These are phyloP conservation scores for Teratosphaeria epicoccoides DNA, from an alignment of 2,329 filamentous ascomycete species.

Conservation along the genomic window DNA sequence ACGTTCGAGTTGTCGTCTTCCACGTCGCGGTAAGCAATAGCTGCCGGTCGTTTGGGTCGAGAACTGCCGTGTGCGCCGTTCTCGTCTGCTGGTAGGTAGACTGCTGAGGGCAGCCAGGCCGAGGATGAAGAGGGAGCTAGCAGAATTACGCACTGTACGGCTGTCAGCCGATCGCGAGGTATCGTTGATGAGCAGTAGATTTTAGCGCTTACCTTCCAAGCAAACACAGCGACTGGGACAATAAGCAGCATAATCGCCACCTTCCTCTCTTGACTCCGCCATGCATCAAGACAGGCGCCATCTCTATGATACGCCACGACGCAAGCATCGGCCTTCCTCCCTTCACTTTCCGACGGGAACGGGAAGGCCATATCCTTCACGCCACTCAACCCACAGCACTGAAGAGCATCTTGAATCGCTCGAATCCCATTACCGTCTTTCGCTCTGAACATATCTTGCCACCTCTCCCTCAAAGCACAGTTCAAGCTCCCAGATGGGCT, in stretches of 20 bases:
- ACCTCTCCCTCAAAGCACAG: constrained; percentile 49
- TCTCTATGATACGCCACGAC: constrained; percentile 36
- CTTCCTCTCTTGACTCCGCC: constrained; percentile 46
- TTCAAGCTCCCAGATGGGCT: constrained; percentile 29
- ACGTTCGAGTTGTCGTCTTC: constrained; percentile 15
- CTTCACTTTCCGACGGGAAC: constrained; percentile 35
- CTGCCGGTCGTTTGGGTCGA: constrained; percentile 4
- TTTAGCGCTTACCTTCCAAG: constrained; percentile 42
- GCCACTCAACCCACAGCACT: constrained; percentile 55
- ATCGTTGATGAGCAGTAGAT: too few species aligned
- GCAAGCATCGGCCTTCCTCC: constrained; percentile 31
- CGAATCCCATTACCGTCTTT: constrained; percentile 45
- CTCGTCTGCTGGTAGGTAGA: constrained; percentile 16
- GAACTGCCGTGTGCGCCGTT: constrained; percentile 1
- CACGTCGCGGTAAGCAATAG: constrained; percentile 18
- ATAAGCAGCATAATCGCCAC: constrained; percentile 46
- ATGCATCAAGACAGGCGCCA: constrained; percentile 42
- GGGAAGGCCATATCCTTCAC: constrained; percentile 53
- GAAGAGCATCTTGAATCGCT: constrained; percentile 53
- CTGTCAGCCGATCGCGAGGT: too few species aligned
- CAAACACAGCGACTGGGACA: constrained; percentile 42
- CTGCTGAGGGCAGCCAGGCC: constrained; percentile 19
- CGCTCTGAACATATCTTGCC: constrained; percentile 43
- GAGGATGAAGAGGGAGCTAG: constrained; percentile 17
- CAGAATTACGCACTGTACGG: constrained; percentile 21